These are phyloP conservation scores for Globisporangium sylvaticum DNA, from an alignment of 352 stramenopile genomes.

Conservation along the genomic window DNA sequence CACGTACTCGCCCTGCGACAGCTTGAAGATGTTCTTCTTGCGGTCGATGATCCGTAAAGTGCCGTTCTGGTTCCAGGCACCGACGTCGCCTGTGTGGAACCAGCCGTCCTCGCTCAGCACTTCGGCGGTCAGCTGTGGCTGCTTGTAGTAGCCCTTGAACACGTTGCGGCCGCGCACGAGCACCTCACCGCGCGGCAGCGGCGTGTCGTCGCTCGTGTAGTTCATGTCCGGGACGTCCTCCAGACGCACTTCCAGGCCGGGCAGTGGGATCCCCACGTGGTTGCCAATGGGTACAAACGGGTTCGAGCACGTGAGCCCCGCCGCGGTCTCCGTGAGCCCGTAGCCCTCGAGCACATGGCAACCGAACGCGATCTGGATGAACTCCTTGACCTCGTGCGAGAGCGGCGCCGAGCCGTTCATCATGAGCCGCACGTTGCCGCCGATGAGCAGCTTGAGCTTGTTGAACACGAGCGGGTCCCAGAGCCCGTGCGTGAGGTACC, in stretches of 20 bases:
- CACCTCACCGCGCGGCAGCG: neutral
- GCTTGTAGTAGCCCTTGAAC: constrained; percentile 7
- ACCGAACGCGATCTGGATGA: constrained; percentile 90
- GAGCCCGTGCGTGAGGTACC: constrained; percentile 48
- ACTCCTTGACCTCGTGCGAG: constrained; percentile 88
- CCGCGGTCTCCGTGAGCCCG: constrained; percentile 91
- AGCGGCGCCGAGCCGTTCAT: constrained; percentile 91
- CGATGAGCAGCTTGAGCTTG: constrained; percentile 90
- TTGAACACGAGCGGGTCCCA: constrained; percentile 94
- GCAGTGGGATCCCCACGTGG: constrained; percentile 5
- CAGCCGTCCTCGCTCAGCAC: constrained; percentile 30
- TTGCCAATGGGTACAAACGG: constrained; percentile 1
- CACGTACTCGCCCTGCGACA: constrained; percentile 93
- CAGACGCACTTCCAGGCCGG: neutral
- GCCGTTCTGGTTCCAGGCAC: constrained; percentile 88
- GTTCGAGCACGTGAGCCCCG: constrained; percentile 44
- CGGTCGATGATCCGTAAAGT: constrained; percentile 84
- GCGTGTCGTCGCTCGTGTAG: neutral
- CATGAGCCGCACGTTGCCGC: constrained; percentile 87
- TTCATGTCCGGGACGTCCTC: constrained; percentile 1
- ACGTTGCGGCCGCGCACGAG: constrained; percentile 4
- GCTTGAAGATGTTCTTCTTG: constrained; percentile 92
- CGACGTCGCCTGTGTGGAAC: constrained; percentile 93
- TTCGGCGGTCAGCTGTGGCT: neutral
- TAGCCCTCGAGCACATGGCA: constrained; percentile 91